Evolutionary conservation across 164 flowering plant species (phyloP).

Genomic region (Vitis rotundifolia): DNA sequence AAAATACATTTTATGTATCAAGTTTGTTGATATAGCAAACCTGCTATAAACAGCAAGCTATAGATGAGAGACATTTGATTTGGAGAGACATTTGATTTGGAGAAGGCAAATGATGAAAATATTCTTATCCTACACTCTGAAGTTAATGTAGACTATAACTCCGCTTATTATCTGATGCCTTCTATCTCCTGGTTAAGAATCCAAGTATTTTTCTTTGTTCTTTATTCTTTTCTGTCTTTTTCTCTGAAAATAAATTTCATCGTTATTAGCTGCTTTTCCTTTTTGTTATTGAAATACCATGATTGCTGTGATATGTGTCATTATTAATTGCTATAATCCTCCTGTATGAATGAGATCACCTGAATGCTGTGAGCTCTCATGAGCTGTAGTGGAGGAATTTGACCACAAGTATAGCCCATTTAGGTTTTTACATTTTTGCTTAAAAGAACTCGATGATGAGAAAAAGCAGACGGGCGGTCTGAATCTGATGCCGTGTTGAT

Average conservation of each 20-base stretch:
- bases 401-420: too few relatives aligned
- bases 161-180: conserved; percentile 34
- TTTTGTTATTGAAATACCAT: too few relatives aligned
- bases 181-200: neutral
- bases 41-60: too few relatives aligned
- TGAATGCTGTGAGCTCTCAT: too few relatives aligned
- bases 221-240: neutral
- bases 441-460: conserved; percentile 47
- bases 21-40: neutral
- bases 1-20: neutral
- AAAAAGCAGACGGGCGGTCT: conserved; percentile 94
- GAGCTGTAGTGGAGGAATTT: too few relatives aligned
- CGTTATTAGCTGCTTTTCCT: too few relatives aligned
- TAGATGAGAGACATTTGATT: neutral
- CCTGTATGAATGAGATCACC: too few relatives aligned
- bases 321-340: too few relatives aligned
- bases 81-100: neutral
- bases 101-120: conserved; percentile 32
- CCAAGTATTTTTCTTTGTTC: neutral
- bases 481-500: conserved; percentile 83
- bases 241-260: neutral
- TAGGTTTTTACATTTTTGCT: neutral
- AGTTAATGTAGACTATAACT: conserved; percentile 25
- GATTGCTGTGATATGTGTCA: too few relatives aligned
- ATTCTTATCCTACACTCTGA: conserved; percentile 41